Evolutionary conservation across 1,139 yeast genomes (phyloP), one percentile per base, ranked within the genome.

Genomic region (Scheffersomyces insectosa): DNA sequence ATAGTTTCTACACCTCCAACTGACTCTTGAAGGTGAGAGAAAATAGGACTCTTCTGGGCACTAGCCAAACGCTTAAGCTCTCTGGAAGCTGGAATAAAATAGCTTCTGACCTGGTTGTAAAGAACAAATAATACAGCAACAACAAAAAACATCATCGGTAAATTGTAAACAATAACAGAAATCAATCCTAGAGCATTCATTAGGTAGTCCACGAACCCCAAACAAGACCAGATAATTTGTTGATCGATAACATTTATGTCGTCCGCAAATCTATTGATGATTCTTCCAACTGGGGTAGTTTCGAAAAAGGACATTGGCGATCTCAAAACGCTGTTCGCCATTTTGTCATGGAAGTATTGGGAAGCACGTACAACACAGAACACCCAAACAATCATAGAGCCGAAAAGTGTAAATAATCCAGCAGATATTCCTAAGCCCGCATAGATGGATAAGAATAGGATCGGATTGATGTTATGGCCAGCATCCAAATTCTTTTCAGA

Each of bases 231-330:
- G 38, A 68, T 60, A 12, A 69, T 51, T 32, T 61, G 62, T 42
- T 55, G 56, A 49, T 70, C 77, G 41, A 71, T 58, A 9, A 57
- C 58, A 27, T 60, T 59, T 29, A 70, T 65, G 48, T 72, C 74
- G 38, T 70, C 70, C 5, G 75, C 59, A 47, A 68, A 70, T 48
- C 76, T 60, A 47, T 70, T 70, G 57, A 68, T 62, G 37, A 70
- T 66, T 48, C 75, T 52, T 1, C 74, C 76, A 27, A 65, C 56
- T n/a, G 77, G 77, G 0, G 75, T 70, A 11, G 76, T 70, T 46
- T 71, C 77, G 46, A 70, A 71, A 48, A 70, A 70, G 2, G 72
- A 63, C 77, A 71, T 71, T 33, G 77, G 77, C 2, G 75, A 62
- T 44, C 72, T 59, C 44, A 70, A 59, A 1, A 71, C 66, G n/a